These are phyloP conservation scores for Daldinia loculata DNA, from an alignment of 495 filamentous ascomycete genomes.

Conservation along the genomic window DNA sequence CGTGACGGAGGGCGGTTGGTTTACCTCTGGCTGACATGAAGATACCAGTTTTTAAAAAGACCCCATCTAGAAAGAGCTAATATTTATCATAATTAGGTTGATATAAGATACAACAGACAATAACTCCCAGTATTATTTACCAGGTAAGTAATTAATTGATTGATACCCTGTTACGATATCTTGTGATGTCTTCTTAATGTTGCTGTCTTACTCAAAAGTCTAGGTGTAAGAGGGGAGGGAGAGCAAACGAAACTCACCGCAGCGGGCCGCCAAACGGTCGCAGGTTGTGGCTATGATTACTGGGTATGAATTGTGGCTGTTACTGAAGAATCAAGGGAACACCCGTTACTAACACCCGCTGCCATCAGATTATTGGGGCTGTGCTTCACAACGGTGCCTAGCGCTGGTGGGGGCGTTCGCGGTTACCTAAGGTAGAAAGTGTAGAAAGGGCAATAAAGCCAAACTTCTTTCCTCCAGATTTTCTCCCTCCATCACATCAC, in stretches of 20 bases:
- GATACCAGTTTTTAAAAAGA: too few relatives aligned
- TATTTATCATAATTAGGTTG: too few relatives aligned
- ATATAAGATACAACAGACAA: too few relatives aligned
- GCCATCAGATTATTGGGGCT: background rate
- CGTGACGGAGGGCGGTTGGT: background rate
- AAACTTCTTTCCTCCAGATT: background rate
- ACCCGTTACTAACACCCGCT: background rate
- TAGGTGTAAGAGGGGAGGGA: background rate
- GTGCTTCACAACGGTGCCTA: slow-evolving; percentile 1
- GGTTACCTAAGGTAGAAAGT: slow-evolving; percentile 10
- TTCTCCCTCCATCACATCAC: background rate
- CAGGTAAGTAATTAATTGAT: too few relatives aligned
- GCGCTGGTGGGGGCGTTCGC: background rate
- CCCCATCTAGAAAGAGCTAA: too few relatives aligned
- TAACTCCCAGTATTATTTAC: too few relatives aligned
- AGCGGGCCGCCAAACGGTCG: slow-evolving; percentile 15
- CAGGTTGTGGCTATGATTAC: slow-evolving; percentile 31
- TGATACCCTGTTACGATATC: too few relatives aligned
- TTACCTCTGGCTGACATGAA: too few relatives aligned
- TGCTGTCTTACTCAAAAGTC: background rate
- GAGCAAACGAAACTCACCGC: background rate
- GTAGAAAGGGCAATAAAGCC: slow-evolving; percentile 18
- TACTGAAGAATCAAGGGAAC: background rate
- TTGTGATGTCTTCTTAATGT: too few relatives aligned
- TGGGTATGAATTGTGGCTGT: slow-evolving; percentile 24